phyloP scores from a whole-genome alignment of 2,329 filamentous ascomycete genomes.

The Verticillium nubilum region DNA sequence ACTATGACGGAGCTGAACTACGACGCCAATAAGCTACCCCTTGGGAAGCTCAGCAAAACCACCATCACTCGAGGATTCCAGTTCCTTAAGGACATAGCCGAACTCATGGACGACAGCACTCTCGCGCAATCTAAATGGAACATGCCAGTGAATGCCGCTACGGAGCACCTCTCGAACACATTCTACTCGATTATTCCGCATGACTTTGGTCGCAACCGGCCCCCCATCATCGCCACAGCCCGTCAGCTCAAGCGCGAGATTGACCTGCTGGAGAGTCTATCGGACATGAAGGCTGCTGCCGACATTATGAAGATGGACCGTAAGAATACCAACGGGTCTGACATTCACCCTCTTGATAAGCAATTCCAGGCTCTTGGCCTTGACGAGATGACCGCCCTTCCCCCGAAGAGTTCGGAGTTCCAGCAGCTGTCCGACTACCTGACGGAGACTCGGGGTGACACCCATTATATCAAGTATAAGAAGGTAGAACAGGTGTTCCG shows the following conservation, averaged over 20 bases:
- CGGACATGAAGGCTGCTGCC: conserved; percentile 78
- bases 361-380: conserved; percentile 68
- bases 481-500: conserved; percentile 73
- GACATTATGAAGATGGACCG: conserved; percentile 67
- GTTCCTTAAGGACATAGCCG: conserved; percentile 68
- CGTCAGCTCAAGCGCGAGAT: conserved; percentile 66
- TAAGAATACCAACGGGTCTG: conserved; percentile 33
- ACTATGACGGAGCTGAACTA: conserved; percentile 66
- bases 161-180: conserved; percentile 64
- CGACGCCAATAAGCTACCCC: conserved; percentile 68
- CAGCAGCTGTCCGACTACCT: conserved; percentile 62
- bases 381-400: conserved; percentile 70
- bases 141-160: conserved; percentile 31
- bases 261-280: conserved; percentile 72
- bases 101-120: conserved; percentile 50
- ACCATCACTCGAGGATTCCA: conserved; percentile 74
- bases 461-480: conserved; percentile 56
- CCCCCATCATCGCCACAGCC: conserved; percentile 58
- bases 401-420: conserved; percentile 57
- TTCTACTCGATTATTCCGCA: conserved; percentile 84
- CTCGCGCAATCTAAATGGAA: conserved; percentile 39
- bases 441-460: conserved; percentile 57
- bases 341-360: conserved; percentile 61
- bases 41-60: conserved; percentile 77
- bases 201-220: conserved; percentile 66